Evolutionary conservation across 371 early-diverging fungal genomes (phyloP).

Genomic region (Rhizopus delemar): DNA sequence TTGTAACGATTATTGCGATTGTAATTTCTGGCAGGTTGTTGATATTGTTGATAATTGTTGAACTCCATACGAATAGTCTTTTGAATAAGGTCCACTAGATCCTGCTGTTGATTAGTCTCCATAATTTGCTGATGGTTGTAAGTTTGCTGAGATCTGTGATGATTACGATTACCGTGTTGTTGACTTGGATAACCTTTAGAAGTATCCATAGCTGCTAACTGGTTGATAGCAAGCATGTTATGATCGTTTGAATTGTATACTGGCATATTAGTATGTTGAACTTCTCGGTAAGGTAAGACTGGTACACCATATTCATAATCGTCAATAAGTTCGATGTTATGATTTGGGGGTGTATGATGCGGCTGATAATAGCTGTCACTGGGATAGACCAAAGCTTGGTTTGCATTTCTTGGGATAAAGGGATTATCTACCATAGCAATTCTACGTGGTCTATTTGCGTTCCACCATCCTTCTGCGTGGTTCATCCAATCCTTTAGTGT

Average conservation of each 20-base stretch:
- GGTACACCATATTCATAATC: neutral
- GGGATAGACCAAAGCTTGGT: neutral
- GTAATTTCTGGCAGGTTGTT: no score
- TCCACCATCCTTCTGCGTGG: slow-evolving; percentile 1
- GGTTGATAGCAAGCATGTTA: neutral
- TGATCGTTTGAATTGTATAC: no score
- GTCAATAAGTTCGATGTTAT: neutral
- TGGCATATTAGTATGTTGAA: no score
- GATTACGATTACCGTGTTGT: no score
- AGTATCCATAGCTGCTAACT: no score
- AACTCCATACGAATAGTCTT: neutral
- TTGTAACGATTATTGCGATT: neutral
- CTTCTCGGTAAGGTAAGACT: no score
- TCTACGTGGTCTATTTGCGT: neutral
- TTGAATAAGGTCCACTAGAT: neutral
- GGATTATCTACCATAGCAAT: slow-evolving; percentile 1
- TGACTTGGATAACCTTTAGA: no score
- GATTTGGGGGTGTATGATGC: neutral
- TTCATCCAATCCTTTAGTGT: neutral
- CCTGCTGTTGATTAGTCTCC: neutral
- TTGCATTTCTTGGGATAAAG: neutral
- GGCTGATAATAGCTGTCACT: neutral
- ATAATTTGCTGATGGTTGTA: neutral
- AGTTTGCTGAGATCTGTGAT: neutral
- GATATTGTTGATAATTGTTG: neutral